Conservation (phyloP, 2,329 filamentous ascomycete genomes). For the Alternaria brassicae region DNA sequence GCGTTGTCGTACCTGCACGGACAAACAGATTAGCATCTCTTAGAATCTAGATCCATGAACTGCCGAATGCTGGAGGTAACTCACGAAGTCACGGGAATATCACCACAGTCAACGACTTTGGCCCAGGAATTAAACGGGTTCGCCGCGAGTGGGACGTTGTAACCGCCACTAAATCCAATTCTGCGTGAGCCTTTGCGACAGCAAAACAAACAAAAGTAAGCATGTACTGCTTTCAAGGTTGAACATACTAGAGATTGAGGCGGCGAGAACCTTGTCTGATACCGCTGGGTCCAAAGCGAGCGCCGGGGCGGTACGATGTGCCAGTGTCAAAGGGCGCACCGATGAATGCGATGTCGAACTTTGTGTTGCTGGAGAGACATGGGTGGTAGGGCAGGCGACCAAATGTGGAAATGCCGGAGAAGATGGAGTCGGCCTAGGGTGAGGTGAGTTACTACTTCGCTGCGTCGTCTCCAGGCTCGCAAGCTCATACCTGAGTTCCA, state of each 20-base stretch:
- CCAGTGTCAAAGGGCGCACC: conserved; percentile 89
- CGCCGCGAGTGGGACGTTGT: conserved; percentile 80
- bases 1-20: conserved; percentile 75
- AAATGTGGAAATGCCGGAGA: conserved; percentile 87
- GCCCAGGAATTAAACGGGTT: conserved; percentile 86
- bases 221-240: conserved; percentile 47
- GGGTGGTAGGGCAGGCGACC: conserved; percentile 79
- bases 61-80: conserved; percentile 28
- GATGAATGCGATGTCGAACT: conserved; percentile 86
- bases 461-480: neutral
- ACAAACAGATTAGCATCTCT: neutral
- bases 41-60: too few relatives aligned
- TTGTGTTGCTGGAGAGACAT: conserved; percentile 73
- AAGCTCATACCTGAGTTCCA: conserved; percentile 72
- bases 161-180: conserved; percentile 73
- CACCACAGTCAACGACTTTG: conserved; percentile 80
- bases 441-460: conserved; percentile 22
- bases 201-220: conserved; percentile 37
- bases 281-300: conserved; percentile 82
- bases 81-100: conserved; percentile 84
- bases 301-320: conserved; percentile 83
- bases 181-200: conserved; percentile 57
- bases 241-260: conserved; percentile 82
- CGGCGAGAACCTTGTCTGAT: conserved; percentile 86
- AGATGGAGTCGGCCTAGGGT: conserved; percentile 79